Evolutionary conservation across 208 protist species (phyloP), one percentile per base, ranked within the genome.

Genomic region (Acanthamoeba sp.): DNA sequence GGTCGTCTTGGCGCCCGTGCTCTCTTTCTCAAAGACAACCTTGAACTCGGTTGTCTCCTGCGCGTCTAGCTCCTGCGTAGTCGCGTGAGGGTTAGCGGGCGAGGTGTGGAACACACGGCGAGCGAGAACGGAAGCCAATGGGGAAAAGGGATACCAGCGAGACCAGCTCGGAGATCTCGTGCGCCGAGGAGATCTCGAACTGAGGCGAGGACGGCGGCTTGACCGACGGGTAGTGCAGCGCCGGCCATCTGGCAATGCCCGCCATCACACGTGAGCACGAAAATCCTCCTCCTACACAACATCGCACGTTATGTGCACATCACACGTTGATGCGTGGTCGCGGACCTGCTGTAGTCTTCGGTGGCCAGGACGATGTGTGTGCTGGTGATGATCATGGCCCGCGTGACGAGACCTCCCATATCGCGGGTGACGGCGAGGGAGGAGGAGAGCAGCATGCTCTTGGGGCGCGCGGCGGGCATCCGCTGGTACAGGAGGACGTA

Each of bases 1-100:
- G 27, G 76, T 85, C 1, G 76, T 57, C 42, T 22, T 24, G 1
- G 76, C 76, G 14, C 45, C 45, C 0, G 20, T 57, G 32, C 76
- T 24, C 42, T 91, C 84, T 36, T 71, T 91, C 55, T 91, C 84
- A 32, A 73, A 91, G n/a, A 91, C 55, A 6, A 91, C 27, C 40
- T 91, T 91, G 84, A 91, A 91, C 34, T 91, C 48, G 32, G 84
- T 91, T 18, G 22, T 18, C 2, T 91, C 84, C 50, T 62, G 48
- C 27, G 52, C 84, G 71, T 91, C 84, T 1, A 91, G 57, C n/a
- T 91, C 84, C 82, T 90, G 50, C 27, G n/a, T n/a, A n/a, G n/a
- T n/a, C n/a, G n/a, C n/a, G n/a, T n/a, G n/a, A n/a, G n/a, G n/a
- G n/a, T n/a, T n/a, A n/a, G n/a, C n/a, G n/a, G n/a, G n/a, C n/a